Evolutionary conservation across 1,284 basidiomycete species (phyloP), one percentile per base, ranked within the genome.

Genomic region (Irpex rosettiformis): DNA sequence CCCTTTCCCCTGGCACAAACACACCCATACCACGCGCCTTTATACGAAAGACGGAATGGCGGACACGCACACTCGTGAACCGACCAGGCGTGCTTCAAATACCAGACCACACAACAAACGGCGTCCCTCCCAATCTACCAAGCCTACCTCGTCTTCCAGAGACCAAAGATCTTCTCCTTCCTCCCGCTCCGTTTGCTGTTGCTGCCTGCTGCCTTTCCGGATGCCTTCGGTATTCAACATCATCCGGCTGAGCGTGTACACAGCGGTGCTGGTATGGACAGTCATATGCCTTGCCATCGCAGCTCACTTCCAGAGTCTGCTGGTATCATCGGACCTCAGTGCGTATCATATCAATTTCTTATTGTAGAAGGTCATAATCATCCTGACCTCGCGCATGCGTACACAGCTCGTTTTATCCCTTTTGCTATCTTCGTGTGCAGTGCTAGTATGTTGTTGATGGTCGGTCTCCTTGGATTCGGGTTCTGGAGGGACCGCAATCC

Each of bases 341-440:
- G 71, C 72, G 88, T 37, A 37, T 75, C 30, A 33, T 25, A 40
- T 18, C 60, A 16, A 40, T 25, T 48, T 29, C 42, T 42, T 16
- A 5, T n/a, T 33, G 13, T 10, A 25, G 30, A 10, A 8, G 13
- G 11, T 40, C 33, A 13, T n/a, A n/a, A n/a, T 40, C 13, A 40
- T 40, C 33, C n/a, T 40, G 33, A 40, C 33, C 33, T 40, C 13
- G n/a, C 33, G n/a, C n/a, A n/a, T 28, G 28, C 33, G 13, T 51
- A 40, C 58, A 33, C 67, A 92, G 90, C 89, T 75, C 88, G 84
- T 76, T 93, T 92, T 70, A 84, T 93, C 52, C 90, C 90, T 18
- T 89, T 91, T 66, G 85, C 89, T 58, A 82, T 92, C 68, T 92
- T 92, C 65, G 88, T 91, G 47, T 89, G 85, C 65, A 77, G 77